Evolutionary conservation across 2,329 filamentous ascomycete genomes (phyloP).

Genomic region (Cordyceps farinosa): DNA sequence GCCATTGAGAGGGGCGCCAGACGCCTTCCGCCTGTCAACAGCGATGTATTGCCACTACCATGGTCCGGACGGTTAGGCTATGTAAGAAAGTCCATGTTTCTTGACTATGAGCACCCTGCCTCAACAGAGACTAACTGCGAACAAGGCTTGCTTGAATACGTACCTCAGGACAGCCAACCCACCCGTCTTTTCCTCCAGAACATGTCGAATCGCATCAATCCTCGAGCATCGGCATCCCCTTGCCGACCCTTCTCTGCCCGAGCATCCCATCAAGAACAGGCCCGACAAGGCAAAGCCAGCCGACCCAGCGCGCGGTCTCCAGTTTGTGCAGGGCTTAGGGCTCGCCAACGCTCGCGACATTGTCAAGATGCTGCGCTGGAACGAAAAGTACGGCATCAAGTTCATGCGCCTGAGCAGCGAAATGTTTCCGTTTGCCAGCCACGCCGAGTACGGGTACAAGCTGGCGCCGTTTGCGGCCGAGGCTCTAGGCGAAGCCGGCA

Average conservation of each 20-base stretch:
- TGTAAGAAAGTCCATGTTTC: slow-evolving; percentile 47
- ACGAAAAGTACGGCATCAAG: slow-evolving; percentile 84
- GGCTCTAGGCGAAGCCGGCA: slow-evolving; percentile 71
- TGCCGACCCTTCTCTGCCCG: slow-evolving; percentile 67
- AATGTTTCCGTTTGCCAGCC: slow-evolving; percentile 95
- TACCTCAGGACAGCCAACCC: slow-evolving; percentile 80
- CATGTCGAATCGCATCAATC: slow-evolving; percentile 87
- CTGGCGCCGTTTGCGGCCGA: slow-evolving; percentile 76
- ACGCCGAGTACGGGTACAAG: slow-evolving; percentile 80
- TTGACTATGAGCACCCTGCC: neutral
- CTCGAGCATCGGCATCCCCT: slow-evolving; percentile 84
- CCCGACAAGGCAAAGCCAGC: slow-evolving; percentile 71
- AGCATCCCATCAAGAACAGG: slow-evolving; percentile 80
- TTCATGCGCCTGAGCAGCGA: slow-evolving; percentile 92
- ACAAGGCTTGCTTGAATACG: slow-evolving; percentile 81
- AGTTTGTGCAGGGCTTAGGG: slow-evolving; percentile 73
- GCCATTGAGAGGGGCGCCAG: slow-evolving; percentile 35
- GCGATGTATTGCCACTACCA: slow-evolving; percentile 75
- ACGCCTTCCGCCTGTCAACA: slow-evolving; percentile 62
- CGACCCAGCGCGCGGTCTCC: slow-evolving; percentile 62
- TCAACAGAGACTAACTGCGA: slow-evolving; percentile 19
- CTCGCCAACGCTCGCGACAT: slow-evolving; percentile 81
- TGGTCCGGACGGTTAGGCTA: slow-evolving; percentile 90
- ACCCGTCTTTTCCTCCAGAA: slow-evolving; percentile 85
- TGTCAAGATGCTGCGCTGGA: slow-evolving; percentile 84